Evolutionary conservation across 192 early-diverging fungal genomes (phyloP).

Genomic region (Linnemannia zychae): DNA sequence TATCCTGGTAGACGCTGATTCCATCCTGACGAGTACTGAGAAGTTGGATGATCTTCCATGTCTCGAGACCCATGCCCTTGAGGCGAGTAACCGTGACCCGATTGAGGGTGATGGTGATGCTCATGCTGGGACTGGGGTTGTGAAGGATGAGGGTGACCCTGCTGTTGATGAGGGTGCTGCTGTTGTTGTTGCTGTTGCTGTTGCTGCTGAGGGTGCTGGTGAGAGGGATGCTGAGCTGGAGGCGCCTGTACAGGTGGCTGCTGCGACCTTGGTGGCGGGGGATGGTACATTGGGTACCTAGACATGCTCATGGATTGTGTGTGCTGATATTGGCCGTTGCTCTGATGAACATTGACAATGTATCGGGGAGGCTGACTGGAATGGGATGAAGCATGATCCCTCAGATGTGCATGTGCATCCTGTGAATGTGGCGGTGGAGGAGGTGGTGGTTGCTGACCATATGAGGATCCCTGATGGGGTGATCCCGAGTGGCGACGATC

Average conservation of each 20-base stretch:
- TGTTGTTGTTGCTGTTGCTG: slow-evolving; percentile 27
- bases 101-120: slow-evolving; percentile 29
- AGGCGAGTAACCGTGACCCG: slow-evolving; percentile 22
- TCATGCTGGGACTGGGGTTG: slow-evolving; percentile 30
- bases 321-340: slow-evolving; percentile 33
- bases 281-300: slow-evolving; percentile 45
- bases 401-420: slow-evolving; percentile 23
- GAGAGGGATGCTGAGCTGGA: slow-evolving; percentile 34
- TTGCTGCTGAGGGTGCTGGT: slow-evolving; percentile 19
- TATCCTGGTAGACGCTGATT: slow-evolving; percentile 50
- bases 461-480: slow-evolving; percentile 31
- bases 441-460: slow-evolving; percentile 13
- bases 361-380: slow-evolving; percentile 19
- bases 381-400: background rate
- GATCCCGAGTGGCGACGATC: slow-evolving; percentile 20
- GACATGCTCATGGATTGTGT: slow-evolving; percentile 51
- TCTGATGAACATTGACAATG: slow-evolving; percentile 20
- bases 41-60: slow-evolving; percentile 34
- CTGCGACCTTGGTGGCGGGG: slow-evolving; percentile 17
- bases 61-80: slow-evolving; percentile 23
- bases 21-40: slow-evolving; percentile 50
- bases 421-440: slow-evolving; percentile 18
- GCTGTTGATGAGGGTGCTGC: slow-evolving; percentile 19
- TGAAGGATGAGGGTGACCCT: slow-evolving; percentile 5
- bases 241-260: slow-evolving; percentile 20